Evolutionary conservation across 2,329 filamentous ascomycete genomes (phyloP), one percentile per base, ranked within the genome.

Genomic region (Epichloe baconii): DNA sequence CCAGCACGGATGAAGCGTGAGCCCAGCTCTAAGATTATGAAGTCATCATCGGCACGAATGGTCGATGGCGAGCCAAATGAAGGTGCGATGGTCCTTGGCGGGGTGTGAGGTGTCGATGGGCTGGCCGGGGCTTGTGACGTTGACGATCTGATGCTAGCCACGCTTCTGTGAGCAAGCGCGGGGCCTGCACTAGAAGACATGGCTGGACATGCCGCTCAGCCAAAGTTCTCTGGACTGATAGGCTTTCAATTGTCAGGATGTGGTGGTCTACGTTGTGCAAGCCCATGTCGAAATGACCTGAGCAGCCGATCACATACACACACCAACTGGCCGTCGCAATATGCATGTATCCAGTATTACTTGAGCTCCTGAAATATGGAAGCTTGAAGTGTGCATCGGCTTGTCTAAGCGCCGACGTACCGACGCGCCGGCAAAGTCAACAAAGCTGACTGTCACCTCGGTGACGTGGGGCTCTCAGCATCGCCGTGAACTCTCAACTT

Each of bases 21-120:
- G 1, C 89, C 90, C 37, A 97, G 66, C 64, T 97, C 89, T 48
- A 96, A 73, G 42, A 98, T 77, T 5, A 95, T 68, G 6, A 84
- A 74, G 58, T 96, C 93, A 61, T 98, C 93, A 60, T 95, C 89
- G 60, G 83, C 71, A 61, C 82, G 74, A 58, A 86, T 66, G 60
- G 80, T 68, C 53, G 80, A 77, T 57, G 80, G 72, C 44, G 78
- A 78, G 57, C 80, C 74, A 62, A 82, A 79, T 35, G 73, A 66
- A 47, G 79, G 70, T 35, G 81, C 63, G 59, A 79, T 67, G 61
- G 71, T 64, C 55, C 78, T 71, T 56, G 76, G 64, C 51, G 80
- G 83, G 8, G 85, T 87, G 57, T 80, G 79, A 47, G 83, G 82
- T 52, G 72, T 74, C 41, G 71, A 66, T 11, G 69, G 62, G 61